Conservation (phyloP, 2,329 filamentous ascomycete species). For the Lachnellula cervina region DNA sequence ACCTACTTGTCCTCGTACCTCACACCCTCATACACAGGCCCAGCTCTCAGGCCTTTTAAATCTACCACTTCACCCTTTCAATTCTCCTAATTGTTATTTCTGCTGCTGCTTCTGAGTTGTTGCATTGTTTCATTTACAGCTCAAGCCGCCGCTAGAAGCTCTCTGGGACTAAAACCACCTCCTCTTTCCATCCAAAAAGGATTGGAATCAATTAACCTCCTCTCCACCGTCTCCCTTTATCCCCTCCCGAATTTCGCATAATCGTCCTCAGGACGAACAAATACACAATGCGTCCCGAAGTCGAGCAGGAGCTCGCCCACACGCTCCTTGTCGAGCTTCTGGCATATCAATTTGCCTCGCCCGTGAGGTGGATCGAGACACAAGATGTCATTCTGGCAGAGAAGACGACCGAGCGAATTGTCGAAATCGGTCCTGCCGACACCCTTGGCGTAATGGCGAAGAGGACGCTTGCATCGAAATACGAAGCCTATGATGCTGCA, state of each 20-base stretch:
- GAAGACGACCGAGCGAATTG: conserved; percentile 92
- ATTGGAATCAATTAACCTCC: no score
- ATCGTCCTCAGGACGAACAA: conserved; percentile 29
- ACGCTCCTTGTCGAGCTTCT: conserved; percentile 97
- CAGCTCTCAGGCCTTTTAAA: neutral
- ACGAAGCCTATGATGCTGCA: conserved; percentile 96
- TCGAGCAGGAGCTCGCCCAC: conserved; percentile 98
- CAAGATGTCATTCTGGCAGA: conserved; percentile 99
- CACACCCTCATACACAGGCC: neutral
- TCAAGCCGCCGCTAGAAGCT: no score
- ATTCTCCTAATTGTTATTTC: neutral
- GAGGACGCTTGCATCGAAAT: conserved; percentile 91
- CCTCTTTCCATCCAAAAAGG: neutral
- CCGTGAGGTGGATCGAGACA: conserved; percentile 99
- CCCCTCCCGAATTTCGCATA: conserved; percentile 11
- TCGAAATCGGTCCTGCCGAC: conserved; percentile 94
- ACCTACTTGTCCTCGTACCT: neutral
- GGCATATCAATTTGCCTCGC: conserved; percentile 98
- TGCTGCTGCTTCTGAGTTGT: neutral
- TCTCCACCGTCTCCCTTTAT: conserved; percentile 1
- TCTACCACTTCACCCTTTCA: neutral
- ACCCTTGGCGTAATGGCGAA: conserved; percentile 97
- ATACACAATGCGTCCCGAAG: conserved; percentile 80
- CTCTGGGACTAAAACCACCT: neutral
- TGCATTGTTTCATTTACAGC: conserved; percentile 5